These are phyloP conservation scores for Lolium multiflorum DNA, from an alignment of 176 grass and related monocot species.

Conservation along the genomic window DNA sequence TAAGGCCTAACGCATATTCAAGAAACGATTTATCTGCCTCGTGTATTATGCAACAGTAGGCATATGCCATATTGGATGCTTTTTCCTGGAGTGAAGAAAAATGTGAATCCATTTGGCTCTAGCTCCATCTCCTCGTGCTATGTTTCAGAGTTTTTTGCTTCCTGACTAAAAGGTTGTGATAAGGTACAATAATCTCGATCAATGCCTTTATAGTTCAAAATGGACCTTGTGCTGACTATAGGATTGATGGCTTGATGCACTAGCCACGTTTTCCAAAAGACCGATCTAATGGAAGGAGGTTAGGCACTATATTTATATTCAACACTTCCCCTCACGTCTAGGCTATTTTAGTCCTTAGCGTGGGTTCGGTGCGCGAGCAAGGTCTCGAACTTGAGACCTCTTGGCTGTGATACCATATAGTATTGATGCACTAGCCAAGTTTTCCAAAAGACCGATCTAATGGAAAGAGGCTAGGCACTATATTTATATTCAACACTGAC, in stretches of 20 bases:
- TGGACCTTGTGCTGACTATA: slow-evolving; percentile 8
- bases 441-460: no score
- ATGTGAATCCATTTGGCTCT: slow-evolving; percentile 13
- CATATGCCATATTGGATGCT: slow-evolving; percentile 10
- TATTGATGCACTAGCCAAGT: no score
- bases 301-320: no score
- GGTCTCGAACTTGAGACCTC: no score
- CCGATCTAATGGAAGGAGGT: no score
- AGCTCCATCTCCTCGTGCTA: not conserved
- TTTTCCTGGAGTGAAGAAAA: slow-evolving; percentile 32
- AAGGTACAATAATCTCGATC: slow-evolving; percentile 9
- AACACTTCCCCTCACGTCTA: no score
- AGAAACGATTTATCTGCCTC: slow-evolving; percentile 11
- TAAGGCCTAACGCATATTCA: slow-evolving; percentile 2
- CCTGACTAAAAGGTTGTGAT: slow-evolving; percentile 18
- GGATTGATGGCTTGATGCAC: no score
- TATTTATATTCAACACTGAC: not conserved
- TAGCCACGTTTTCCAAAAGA: no score
- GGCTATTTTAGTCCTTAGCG: no score
- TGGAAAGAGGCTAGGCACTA: no score
- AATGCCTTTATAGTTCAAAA: slow-evolving; percentile 17
- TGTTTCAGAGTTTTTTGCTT: slow-evolving; percentile 33
- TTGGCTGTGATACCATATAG: no score
- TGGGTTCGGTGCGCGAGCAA: no score
- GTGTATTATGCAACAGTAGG: not conserved